Evolutionary conservation across 208 protist species (phyloP), one percentile per base, ranked within the genome.

Genomic region (Leishmania guyanensis): DNA sequence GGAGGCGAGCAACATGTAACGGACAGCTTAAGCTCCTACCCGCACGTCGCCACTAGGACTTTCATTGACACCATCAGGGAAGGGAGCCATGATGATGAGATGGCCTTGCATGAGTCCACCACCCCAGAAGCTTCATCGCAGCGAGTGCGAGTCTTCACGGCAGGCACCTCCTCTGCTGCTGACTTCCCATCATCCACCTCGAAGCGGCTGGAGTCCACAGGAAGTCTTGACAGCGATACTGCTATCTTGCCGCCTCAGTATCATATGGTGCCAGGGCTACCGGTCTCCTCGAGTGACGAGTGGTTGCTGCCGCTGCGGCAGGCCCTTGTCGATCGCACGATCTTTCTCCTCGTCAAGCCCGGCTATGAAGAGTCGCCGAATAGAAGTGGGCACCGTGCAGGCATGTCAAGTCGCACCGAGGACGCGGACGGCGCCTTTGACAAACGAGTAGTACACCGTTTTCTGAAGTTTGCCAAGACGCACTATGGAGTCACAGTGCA

Each of bases 401-500:
- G 5, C 29, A 36, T 66, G 51, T 26, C 66, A 20, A 16, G 48
- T 26, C 26, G 17, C n/a, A 46, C 8, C 51, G 56, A 68, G 66
- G 16, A 39, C 77, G 48, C 5, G 39, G 64, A 74, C 43, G 12
- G 17, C 53, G 53, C 51, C 33, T 46, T 54, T 29, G 53, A 36
- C n/a, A 77, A 77, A n/a, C 14, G 29, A 54, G 79, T 75, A 6
- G 43, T 84, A 53, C 46, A 54, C 0, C 56, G 53, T n/a, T 87
- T 87, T 53, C 36, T 80, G 4, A 0, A 0, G n/a, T 72, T 80
- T 22, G 65, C 68, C 6, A 68, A 81, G 66, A 5, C 22, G 72
- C 64, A 51, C 17, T 95, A 84, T 71, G 84, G 82, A 22, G 89
- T 95, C 46, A 71, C 71, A 46, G 81, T 95, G n/a, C 80, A 73